A percentile compares a stretch with the other conserved stretches of the same genome.
Evolutionary conservation across 2,329 filamentous ascomycete species (phyloP).

Genomic region (Biscogniauxia marginata): DNA sequence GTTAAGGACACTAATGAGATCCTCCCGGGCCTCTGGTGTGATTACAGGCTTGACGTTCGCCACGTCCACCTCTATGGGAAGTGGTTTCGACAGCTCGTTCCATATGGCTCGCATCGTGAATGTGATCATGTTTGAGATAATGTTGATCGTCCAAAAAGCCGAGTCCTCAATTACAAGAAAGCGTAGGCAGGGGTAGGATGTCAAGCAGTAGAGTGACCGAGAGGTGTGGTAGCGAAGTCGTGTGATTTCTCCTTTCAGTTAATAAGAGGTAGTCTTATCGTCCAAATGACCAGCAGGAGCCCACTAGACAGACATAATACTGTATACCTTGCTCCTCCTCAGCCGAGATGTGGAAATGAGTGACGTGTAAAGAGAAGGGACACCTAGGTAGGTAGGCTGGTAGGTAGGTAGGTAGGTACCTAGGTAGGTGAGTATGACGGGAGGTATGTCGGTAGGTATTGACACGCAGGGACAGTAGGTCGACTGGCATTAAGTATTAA

Average conservation of each 20-base stretch:
- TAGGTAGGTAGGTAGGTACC: background rate
- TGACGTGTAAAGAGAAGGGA: background rate
- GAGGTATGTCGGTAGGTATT: background rate
- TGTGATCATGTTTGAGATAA: slow-evolving; percentile 11
- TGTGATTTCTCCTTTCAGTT: background rate
- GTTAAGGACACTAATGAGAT: slow-evolving; percentile 18
- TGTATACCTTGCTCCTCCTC: background rate
- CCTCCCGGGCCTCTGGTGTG: slow-evolving; percentile 17
- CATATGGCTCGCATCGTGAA: slow-evolving; percentile 21
- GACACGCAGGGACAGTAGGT: background rate
- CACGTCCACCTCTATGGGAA: slow-evolving; percentile 17
- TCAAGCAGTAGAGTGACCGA: background rate
- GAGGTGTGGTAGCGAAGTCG: background rate
- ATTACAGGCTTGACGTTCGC: slow-evolving; percentile 9
- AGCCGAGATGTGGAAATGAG: background rate
- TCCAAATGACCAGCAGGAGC: background rate
- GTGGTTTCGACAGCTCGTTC: slow-evolving; percentile 24
- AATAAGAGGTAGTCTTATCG: background rate
- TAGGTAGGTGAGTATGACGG: background rate
- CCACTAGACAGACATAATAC: background rate
- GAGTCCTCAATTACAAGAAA: too few relatives aligned
- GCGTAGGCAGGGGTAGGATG: background rate
- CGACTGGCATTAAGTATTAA: background rate
- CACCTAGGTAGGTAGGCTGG: background rate
- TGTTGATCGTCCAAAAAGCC: background rate